These are phyloP conservation scores for Tetrastigma voinierianum DNA, from an alignment of 164 flowering plant genomes.

Conservation along the genomic window DNA sequence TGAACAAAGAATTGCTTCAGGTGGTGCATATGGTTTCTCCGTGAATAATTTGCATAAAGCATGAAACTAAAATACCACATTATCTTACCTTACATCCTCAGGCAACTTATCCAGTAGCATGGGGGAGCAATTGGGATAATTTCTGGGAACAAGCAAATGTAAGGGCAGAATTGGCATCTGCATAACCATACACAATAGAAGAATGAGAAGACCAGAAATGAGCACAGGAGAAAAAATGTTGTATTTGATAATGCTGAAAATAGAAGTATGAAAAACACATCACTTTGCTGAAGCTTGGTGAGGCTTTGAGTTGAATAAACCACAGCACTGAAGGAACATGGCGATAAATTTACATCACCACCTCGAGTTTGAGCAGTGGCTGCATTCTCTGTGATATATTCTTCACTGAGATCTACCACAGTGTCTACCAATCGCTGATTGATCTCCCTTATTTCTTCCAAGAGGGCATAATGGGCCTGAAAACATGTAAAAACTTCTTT, in stretches of 20 bases:
- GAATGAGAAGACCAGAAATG: slow-evolving; percentile 6
- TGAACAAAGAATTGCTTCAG: no score
- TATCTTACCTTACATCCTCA: slow-evolving; percentile 65
- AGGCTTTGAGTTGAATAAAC: slow-evolving; percentile 72
- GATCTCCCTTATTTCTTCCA: slow-evolving; percentile 76
- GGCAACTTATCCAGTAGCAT: slow-evolving; percentile 78
- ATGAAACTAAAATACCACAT: slow-evolving; percentile 1
- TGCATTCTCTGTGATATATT: slow-evolving; percentile 52
- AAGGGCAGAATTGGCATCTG: slow-evolving; percentile 90
- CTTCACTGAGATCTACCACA: slow-evolving; percentile 72
- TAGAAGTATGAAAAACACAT: slow-evolving; percentile 28
- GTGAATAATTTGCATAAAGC: no score
- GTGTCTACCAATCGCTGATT: slow-evolving; percentile 85
- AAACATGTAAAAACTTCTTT: slow-evolving; percentile 10
- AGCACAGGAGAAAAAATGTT: neutral
- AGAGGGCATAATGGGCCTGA: slow-evolving; percentile 73
- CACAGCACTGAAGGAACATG: slow-evolving; percentile 81
- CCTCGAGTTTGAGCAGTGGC: slow-evolving; percentile 53
- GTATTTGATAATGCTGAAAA: neutral
- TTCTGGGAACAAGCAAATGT: slow-evolving; percentile 70
- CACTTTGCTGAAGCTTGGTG: slow-evolving; percentile 71
- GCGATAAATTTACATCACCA: slow-evolving; percentile 76
- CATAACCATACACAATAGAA: slow-evolving; percentile 17
- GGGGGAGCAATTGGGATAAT: slow-evolving; percentile 87
- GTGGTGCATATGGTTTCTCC: no score